Conservation (phyloP, 2,329 filamentous ascomycete genomes). For the Trichoderma endophyticum region DNA sequence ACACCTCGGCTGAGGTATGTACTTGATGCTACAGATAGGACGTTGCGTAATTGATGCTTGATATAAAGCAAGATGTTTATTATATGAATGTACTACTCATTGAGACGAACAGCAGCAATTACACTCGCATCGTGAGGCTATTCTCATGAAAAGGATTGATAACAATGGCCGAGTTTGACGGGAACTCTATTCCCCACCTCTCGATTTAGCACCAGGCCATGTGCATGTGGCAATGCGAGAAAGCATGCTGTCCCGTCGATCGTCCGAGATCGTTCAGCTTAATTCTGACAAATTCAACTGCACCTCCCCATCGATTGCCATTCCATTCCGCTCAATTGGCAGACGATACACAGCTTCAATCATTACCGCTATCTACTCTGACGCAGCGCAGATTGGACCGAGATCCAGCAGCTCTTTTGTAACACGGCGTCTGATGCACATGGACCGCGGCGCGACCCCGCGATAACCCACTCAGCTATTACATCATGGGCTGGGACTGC, state of each 20-base stretch:
- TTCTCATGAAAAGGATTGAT: not conserved
- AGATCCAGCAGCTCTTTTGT: not conserved
- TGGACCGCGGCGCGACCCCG: not conserved
- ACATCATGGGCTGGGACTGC: conserved; percentile 18
- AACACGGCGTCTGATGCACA: not conserved
- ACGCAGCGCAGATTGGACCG: not conserved
- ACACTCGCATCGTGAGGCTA: not conserved
- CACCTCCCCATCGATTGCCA: not conserved
- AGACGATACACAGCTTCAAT: not conserved
- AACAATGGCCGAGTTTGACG: not conserved
- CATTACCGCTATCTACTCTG: not conserved
- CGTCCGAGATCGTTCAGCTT: not conserved
- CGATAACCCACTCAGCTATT: conserved; percentile 12
- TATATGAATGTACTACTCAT: not conserved
- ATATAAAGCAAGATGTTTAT: not conserved
- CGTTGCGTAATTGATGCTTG: not conserved
- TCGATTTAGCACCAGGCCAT: not conserved
- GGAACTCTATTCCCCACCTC: conserved; percentile 1
- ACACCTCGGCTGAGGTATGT: not conserved
- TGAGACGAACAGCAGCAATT: not conserved
- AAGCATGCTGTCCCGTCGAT: not conserved
- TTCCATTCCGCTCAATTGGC: not conserved
- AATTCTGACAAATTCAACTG: not conserved
- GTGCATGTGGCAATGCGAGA: not conserved
- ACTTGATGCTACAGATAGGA: not conserved